Base-by-base conservation (phyloP, 108 stramenopile species). In the Chaetoceros tenuissimus region DNA sequence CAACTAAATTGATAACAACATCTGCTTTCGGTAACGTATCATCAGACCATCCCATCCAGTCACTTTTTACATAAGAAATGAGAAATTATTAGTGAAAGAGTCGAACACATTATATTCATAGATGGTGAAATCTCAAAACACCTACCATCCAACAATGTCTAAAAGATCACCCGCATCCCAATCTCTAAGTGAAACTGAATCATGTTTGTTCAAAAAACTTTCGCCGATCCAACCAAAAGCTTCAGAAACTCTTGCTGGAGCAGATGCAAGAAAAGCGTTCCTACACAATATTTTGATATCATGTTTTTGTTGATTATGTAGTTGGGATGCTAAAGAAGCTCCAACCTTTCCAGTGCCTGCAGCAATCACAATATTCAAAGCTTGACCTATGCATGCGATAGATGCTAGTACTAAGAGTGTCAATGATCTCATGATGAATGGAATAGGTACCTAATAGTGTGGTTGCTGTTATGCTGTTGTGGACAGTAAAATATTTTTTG, bases 151-250 rank as follows among this genome's bases (percentile, higher is more conserved):
- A 1, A 92, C 90, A 46, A 87, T 92, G 63, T 92, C 90, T 29
- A 84, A 64, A 44, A 88, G 53, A 71, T 92, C 90, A 26, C 90
- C 90, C 19, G 86, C 90, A 65, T 87, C 86, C 84, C 84, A 92
- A 58, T 92, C 90, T 24, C 90, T 63, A 28, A 92, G 53, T 48
- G 50, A 52, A 5, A 90, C 77, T 27, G 74, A 62, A 2, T 73
- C 73, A 51, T 86, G 46, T 19, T 74, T 69, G 1, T 55, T 47
- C 31, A 92, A 29, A 59, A 81, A 88, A 3, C 51, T 53, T 63
- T 69, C 24, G 3, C 90, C 90, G 17, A 88, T 60, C 66, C 80
- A 87, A 1, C 90, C 90, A 66, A 88, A 92, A 21, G 73, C 78
- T 47, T 65, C 62, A 0, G 90, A 79, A 2, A 85, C 90, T 5